These are phyloP conservation scores for Alopecurus myosuroides DNA, from an alignment of 176 grass and related monocot species.

Conservation along the genomic window DNA sequence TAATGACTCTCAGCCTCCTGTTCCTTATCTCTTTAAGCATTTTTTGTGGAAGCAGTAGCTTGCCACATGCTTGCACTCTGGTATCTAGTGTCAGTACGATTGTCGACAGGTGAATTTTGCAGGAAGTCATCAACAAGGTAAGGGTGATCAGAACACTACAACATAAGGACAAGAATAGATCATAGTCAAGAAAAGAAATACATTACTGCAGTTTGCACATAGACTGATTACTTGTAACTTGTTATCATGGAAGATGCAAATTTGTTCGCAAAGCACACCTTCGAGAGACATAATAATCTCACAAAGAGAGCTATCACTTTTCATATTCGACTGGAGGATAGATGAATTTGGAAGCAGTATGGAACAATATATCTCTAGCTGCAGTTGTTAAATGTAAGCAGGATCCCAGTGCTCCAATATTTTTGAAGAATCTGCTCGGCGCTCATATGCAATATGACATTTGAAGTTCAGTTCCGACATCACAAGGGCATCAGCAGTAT, in stretches of 20 bases:
- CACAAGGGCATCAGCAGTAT: slow-evolving; percentile 38
- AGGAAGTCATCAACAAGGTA: slow-evolving; percentile 57
- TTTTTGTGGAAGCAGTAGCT: slow-evolving; percentile 73
- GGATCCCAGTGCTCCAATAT: slow-evolving; percentile 87
- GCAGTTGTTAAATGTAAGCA: slow-evolving; percentile 58
- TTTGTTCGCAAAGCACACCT: slow-evolving; percentile 45
- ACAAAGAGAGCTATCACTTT: slow-evolving; percentile 45
- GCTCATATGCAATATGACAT: slow-evolving; percentile 60
- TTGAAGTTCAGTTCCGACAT: slow-evolving; percentile 48
- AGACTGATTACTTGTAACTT: neutral
- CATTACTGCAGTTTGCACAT: slow-evolving; percentile 3
- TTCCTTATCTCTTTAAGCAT: slow-evolving; percentile 60
- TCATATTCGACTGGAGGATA: slow-evolving; percentile 50
- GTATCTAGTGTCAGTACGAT: slow-evolving; percentile 40
- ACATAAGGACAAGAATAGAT: slow-evolving; percentile 25
- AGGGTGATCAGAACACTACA: slow-evolving; percentile 90
- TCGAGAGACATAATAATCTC: slow-evolving; percentile 49
- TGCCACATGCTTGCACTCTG: slow-evolving; percentile 56
- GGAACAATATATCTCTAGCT: slow-evolving; percentile 68
- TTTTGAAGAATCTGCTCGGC: slow-evolving; percentile 46
- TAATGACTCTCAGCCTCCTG: slow-evolving; percentile 46
- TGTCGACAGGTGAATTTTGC: slow-evolving; percentile 30
- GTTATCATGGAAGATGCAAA: slow-evolving; percentile 11
- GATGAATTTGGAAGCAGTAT: slow-evolving; percentile 50
- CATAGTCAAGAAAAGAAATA: slow-evolving; percentile 6